phyloP scores from a whole-genome alignment of 495 filamentous ascomycete genomes.

The Jackrogersella multiformis region DNA sequence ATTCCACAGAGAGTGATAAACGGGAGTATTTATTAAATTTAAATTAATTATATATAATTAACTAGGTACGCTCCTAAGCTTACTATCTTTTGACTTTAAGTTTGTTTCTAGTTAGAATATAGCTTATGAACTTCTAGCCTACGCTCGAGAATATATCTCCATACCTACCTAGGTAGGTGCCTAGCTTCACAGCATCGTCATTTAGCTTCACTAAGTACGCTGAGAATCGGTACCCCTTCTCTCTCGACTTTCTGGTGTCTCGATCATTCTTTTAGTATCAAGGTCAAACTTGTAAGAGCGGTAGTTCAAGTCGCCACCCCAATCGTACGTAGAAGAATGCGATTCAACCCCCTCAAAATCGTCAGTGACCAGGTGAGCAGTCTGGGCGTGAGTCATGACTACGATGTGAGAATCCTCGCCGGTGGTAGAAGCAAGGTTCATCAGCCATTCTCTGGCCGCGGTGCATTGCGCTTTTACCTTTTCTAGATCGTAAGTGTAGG shows the following conservation, averaged over 20 bases:
- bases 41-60: no score
- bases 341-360: background rate
- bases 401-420: background rate
- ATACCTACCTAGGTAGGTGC: no score
- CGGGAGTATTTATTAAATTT: no score
- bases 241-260: background rate
- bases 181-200: background rate
- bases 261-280: background rate
- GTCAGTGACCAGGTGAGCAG: background rate
- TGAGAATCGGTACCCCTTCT: background rate
- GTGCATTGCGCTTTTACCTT: background rate
- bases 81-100: no score
- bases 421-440: background rate
- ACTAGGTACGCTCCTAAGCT: no score
- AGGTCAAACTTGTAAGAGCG: conserved; percentile 3
- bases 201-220: background rate
- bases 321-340: background rate
- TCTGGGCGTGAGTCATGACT: background rate
- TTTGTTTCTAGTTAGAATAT: no score
- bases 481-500: background rate
- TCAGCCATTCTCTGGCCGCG: background rate
- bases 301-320: background rate
- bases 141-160: no score
- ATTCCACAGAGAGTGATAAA: no score
- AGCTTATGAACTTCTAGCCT: no score